phyloP scores from a whole-genome alignment of 768 basidiomycete genomes.

The Lentinula aciculospora region DNA sequence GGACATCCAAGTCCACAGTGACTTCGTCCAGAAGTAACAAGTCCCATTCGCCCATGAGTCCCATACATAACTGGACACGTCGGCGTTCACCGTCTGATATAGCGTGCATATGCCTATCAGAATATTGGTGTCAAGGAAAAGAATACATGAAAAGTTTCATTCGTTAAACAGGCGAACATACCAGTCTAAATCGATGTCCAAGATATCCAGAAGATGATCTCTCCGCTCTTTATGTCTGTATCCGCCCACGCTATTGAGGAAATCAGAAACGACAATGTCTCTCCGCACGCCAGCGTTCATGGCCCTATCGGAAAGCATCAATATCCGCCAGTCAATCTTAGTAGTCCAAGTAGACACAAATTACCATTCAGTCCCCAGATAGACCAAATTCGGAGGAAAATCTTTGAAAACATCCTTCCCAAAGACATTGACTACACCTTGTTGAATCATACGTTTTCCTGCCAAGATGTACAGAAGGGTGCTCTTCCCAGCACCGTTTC shows the following conservation, averaged over 20 bases:
- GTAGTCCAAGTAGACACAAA: background rate
- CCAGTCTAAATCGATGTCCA: conserved; percentile 96
- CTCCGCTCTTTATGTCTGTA: conserved; percentile 89
- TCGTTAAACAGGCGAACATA: conserved; percentile 61
- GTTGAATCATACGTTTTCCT: conserved; percentile 50
- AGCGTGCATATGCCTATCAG: conserved; percentile 19
- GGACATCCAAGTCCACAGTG: conserved; percentile 94
- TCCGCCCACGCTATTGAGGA: conserved; percentile 96
- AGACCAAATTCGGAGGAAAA: conserved; percentile 19
- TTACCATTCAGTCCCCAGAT: conserved; percentile 92
- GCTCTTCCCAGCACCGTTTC: conserved; percentile 95
- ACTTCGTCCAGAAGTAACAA: conserved; percentile 93
- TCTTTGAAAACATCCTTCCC: conserved; percentile 6
- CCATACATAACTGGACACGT: conserved; percentile 76
- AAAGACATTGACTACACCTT: conserved; percentile 13
- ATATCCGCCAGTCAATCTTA: too few species aligned
- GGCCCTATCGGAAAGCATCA: conserved; percentile 46
- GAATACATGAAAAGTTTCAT: too few species aligned
- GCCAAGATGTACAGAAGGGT: conserved; percentile 92
- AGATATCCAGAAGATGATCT: conserved; percentile 80
- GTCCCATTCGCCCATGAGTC: conserved; percentile 93
- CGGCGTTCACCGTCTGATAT: conserved; percentile 97
- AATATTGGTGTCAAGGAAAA: too few species aligned
- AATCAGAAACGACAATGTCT: conserved; percentile 89
- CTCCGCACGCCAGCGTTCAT: conserved; percentile 95